phyloP scores from a whole-genome alignment of 1,284 basidiomycete species.

The Ustilago hordei region DNA sequence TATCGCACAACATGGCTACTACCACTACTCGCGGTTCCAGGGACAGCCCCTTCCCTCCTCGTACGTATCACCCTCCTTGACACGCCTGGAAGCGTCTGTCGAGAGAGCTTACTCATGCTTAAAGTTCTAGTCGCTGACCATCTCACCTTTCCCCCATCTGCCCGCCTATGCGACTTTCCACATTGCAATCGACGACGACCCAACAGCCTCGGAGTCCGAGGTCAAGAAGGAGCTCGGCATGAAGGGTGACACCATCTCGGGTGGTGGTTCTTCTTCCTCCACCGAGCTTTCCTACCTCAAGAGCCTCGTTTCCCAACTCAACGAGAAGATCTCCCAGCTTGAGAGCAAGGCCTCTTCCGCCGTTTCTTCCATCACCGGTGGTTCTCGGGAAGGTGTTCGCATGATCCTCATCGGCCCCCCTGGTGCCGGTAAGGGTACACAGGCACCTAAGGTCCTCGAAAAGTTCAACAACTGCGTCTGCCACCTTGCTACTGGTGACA shows the following conservation, averaged over 20 bases:
- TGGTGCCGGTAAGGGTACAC: slow-evolving; percentile 98
- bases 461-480: slow-evolving; percentile 86
- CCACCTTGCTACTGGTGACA: slow-evolving; percentile 97
- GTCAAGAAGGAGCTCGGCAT: slow-evolving; percentile 47
- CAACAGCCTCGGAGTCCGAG: slow-evolving; percentile 38
- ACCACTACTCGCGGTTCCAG: slow-evolving; percentile 52
- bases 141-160: not conserved
- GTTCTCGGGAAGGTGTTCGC: slow-evolving; percentile 71
- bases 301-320: slow-evolving; percentile 64
- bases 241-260: slow-evolving; percentile 46
- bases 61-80: slow-evolving; percentile 9
- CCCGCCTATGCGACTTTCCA: not conserved
- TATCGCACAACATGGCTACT: slow-evolving; percentile 37
- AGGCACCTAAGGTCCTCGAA: slow-evolving; percentile 91
- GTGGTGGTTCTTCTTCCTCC: slow-evolving; percentile 15
- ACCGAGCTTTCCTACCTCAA: slow-evolving; percentile 67
- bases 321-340: slow-evolving; percentile 62
- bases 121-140: slow-evolving; percentile 14
- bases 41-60: slow-evolving; percentile 53
- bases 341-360: slow-evolving; percentile 50
- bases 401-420: slow-evolving; percentile 95
- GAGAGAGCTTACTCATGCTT: not conserved
- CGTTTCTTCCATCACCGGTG: slow-evolving; percentile 30
- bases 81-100: not conserved
- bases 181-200: not conserved